A percentile compares a stretch with the other conserved stretches of the same genome.
These are phyloP conservation scores for Phytomonas francai DNA, from an alignment of 208 protist genomes.

Conservation along the genomic window DNA sequence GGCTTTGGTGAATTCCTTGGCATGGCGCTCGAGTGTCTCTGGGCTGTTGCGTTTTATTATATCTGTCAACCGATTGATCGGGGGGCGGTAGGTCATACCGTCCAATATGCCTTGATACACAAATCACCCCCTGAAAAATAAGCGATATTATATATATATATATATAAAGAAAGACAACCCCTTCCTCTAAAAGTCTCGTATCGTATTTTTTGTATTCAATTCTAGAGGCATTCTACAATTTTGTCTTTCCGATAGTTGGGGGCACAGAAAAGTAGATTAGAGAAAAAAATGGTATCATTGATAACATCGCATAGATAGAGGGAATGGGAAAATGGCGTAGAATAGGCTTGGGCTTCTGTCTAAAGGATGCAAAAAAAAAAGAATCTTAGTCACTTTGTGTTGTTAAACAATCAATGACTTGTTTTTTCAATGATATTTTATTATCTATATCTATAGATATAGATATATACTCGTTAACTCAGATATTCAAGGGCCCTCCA, in stretches of 20 bases:
- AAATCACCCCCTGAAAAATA: conserved; percentile 3
- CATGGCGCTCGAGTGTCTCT: conserved; percentile 46
- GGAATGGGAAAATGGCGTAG: neutral
- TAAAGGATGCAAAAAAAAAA: neutral
- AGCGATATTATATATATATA: conserved; percentile 3
- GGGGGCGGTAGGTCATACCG: conserved; percentile 50
- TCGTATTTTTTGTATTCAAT: neutral
- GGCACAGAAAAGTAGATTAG: neutral
- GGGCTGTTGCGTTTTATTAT: conserved; percentile 64
- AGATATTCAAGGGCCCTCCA: neutral
- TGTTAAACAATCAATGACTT: neutral
- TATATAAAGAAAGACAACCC: neutral
- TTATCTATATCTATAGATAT: conserved; percentile 3
- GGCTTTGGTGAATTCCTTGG: conserved; percentile 37
- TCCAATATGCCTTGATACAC: neutral
- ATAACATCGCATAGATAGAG: neutral
- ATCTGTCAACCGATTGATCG: conserved; percentile 53
- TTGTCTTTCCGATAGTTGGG: neutral
- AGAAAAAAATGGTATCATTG: conserved; percentile 1
- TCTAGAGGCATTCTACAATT: neutral
- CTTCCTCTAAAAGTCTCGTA: neutral
- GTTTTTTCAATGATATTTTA: neutral
- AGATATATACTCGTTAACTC: no score
- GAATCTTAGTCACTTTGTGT: neutral
- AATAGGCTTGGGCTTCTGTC: neutral